Evolutionary conservation across 768 basidiomycete genomes (phyloP), one percentile per base, ranked within the genome.

Genomic region (Rhodotorula sphaerocarpa): DNA sequence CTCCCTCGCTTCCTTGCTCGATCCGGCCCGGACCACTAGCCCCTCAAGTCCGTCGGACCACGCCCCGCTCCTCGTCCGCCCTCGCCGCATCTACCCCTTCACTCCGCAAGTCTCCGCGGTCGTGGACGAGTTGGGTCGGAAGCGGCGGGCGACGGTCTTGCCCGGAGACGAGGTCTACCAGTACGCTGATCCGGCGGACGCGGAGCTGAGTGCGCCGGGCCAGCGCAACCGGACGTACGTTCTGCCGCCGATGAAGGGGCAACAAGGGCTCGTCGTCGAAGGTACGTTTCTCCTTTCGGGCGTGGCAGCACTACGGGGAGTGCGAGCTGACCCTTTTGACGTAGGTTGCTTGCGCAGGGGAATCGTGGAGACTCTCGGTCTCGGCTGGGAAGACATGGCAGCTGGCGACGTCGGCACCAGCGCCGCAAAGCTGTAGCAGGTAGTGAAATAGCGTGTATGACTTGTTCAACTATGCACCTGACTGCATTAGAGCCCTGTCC

Each of bases 381-480:
- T 25, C n/a, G 62, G 62, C 0, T 68, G 67, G 67, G 55, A 55
- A 30, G 67, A 68, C 39, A 64, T 64, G 67, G 7, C 10, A 5
- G 62, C 43, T 3, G 67, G 67, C 1, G 67, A 68, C 12, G n/a
- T 43, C 10, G 65, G 56, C 34, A n/a, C 3, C 33, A 31, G 25
- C 3, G 7, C 20, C 5, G 10, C 23, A 9, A 54, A 54, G 52
- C 28, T 51, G 50, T 51, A 50, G 31, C 25, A n/a, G n/a, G n/a
- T n/a, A n/a, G n/a, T n/a, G n/a, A n/a, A n/a, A n/a, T n/a, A n/a
- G n/a, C n/a, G n/a, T n/a, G n/a, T n/a, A n/a, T n/a, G n/a, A n/a
- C n/a, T n/a, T n/a, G n/a, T n/a, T n/a, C n/a, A n/a, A n/a, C n/a
- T n/a, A n/a, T n/a, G n/a, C n/a, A n/a, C n/a, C n/a, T n/a, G 36